Percentiles rank a stretch among this genome's conserved stretches.
phyloP scores from a whole-genome alignment of 1,284 basidiomycete genomes.

The Malassezia japonica region DNA sequence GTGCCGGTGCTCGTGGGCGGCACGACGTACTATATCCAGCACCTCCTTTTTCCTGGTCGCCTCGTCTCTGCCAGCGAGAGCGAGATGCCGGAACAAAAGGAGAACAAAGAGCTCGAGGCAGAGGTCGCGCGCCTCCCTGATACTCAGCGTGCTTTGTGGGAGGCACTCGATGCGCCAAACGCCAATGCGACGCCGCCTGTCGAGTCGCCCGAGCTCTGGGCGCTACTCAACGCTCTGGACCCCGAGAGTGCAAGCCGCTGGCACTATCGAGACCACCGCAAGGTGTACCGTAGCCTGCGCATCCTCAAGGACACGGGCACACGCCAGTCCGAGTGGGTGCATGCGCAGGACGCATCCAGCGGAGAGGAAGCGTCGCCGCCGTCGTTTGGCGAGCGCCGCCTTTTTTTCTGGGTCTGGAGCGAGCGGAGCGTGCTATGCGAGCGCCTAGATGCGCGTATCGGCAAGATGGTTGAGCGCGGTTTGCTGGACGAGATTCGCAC shows the following conservation, averaged over 20 bases:
- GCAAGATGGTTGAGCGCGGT: conserved; percentile 80
- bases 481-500: conserved; percentile 69
- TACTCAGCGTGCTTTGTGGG: conserved; percentile 7
- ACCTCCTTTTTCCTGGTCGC: conserved; percentile 56
- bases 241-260: conserved; percentile 68
- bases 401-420: conserved; percentile 88
- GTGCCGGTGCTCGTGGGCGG: conserved; percentile 87
- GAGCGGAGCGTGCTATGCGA: conserved; percentile 59
- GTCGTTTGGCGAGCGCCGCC: conserved; percentile 51
- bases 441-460: conserved; percentile 69
- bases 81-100: background rate
- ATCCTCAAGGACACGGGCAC: conserved; percentile 67
- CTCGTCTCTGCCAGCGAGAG: conserved; percentile 27
- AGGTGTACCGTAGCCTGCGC: conserved; percentile 69
- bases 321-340: conserved; percentile 61
- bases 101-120: background rate
- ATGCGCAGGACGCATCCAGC: conserved; percentile 50
- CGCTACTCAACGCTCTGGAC: conserved; percentile 64
- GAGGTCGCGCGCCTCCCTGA: background rate
- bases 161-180: background rate
- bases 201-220: conserved; percentile 58
- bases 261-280: conserved; percentile 91
- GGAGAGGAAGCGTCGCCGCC: background rate
- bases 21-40: conserved; percentile 94
- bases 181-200: background rate